Conservation (phyloP, 139 green algal species). For the Closterium sp. region DNA sequence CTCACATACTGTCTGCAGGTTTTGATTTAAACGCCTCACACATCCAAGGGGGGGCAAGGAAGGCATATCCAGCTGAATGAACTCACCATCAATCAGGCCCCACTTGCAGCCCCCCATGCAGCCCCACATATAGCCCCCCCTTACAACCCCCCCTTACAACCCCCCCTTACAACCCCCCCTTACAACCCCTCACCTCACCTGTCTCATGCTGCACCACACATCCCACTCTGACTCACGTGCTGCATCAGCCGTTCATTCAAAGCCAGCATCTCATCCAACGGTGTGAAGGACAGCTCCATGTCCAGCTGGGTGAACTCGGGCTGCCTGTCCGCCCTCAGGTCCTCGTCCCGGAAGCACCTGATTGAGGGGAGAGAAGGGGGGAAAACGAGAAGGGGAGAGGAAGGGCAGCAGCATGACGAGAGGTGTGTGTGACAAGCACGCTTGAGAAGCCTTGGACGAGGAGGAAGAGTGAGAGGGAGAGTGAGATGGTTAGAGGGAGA, state of each 20-base stretch:
- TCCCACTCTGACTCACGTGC: conserved; percentile 9
- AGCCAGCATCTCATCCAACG: conserved; percentile 76
- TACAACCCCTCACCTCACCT: not conserved
- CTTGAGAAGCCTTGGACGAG: no score
- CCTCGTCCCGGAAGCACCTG: conserved; percentile 95
- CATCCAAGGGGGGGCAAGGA: no score
- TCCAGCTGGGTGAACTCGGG: conserved; percentile 98
- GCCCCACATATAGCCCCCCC: no score
- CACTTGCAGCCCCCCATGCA: no score
- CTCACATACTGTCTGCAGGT: no score
- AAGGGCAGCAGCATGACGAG: no score
- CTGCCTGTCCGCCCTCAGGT: conserved; percentile 89
- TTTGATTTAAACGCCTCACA: no score
- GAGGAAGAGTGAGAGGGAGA: not conserved
- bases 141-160: not conserved
- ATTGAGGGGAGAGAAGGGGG: no score
- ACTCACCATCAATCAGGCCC: no score
- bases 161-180: not conserved
- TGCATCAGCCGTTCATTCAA: conserved; percentile 78
- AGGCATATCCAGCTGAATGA: no score
- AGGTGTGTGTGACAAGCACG: no score
- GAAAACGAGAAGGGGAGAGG: no score
- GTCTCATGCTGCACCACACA: not conserved
- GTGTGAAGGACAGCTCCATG: conserved; percentile 92
- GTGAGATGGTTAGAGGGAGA: not conserved